Evolutionary conservation across 768 basidiomycete species (phyloP).

Genomic region (Ephemerocybe angulata): DNA sequence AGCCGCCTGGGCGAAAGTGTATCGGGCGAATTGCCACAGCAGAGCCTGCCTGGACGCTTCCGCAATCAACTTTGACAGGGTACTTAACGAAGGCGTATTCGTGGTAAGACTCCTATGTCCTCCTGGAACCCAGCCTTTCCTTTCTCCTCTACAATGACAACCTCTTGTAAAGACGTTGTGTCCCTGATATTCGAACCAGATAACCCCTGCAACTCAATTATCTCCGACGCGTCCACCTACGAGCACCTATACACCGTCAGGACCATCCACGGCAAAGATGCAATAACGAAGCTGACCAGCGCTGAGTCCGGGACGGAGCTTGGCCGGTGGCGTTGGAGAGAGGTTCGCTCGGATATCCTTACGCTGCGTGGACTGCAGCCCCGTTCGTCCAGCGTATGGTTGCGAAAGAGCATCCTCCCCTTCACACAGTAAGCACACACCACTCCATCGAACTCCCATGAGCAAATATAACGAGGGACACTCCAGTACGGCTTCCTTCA

Average conservation of each 20-base stretch:
- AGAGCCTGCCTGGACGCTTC: too few relatives aligned
- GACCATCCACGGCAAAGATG: slow-evolving; percentile 29
- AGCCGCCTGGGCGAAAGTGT: too few relatives aligned
- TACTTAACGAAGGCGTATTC: too few relatives aligned
- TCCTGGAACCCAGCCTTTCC: neutral
- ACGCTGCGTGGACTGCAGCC: slow-evolving; percentile 31
- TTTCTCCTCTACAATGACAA: neutral
- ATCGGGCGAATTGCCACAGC: too few relatives aligned
- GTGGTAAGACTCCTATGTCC: too few relatives aligned
- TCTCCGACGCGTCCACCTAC: slow-evolving; percentile 28
- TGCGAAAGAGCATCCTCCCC: slow-evolving; percentile 37
- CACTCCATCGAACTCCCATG: too few relatives aligned
- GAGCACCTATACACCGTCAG: slow-evolving; percentile 33
- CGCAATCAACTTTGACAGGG: too few relatives aligned
- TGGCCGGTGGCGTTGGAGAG: slow-evolving; percentile 38
- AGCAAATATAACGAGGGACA: neutral
- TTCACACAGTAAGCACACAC: slow-evolving; percentile 34
- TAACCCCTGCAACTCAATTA: slow-evolving; percentile 40
- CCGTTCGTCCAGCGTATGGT: slow-evolving; percentile 32
- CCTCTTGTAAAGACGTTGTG: too few relatives aligned
- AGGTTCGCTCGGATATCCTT: slow-evolving; percentile 34
- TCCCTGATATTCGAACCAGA: slow-evolving; percentile 36
- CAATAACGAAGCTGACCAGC: slow-evolving; percentile 30
- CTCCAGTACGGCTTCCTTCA: slow-evolving; percentile 34
- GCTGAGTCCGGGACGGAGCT: slow-evolving; percentile 29